These are phyloP conservation scores for Backusella liffmaniae DNA, from an alignment of 192 early-diverging fungal genomes.

Conservation along the genomic window DNA sequence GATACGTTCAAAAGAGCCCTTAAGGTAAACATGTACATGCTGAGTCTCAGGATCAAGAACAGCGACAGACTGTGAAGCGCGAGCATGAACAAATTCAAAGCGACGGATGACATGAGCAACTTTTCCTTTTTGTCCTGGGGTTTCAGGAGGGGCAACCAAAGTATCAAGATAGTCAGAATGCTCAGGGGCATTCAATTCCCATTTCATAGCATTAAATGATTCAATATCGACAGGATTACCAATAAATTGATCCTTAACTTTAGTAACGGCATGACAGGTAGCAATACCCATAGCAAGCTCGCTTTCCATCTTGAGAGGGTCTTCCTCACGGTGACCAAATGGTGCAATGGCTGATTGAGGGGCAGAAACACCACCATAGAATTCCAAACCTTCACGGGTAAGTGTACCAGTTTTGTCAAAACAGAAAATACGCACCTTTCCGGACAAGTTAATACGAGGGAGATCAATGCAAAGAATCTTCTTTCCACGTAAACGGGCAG, in stretches of 20 bases:
- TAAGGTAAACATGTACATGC: slow-evolving; percentile 64
- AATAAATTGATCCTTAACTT: slow-evolving; percentile 53
- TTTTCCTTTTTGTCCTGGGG: slow-evolving; percentile 22
- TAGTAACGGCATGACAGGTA: slow-evolving; percentile 67
- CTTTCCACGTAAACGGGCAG: slow-evolving; percentile 57
- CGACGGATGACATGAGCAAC: slow-evolving; percentile 60
- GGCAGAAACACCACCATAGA: slow-evolving; percentile 43
- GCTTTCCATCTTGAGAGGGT: slow-evolving; percentile 33
- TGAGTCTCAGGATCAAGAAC: slow-evolving; percentile 55
- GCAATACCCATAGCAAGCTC: slow-evolving; percentile 45
- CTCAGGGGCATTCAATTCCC: slow-evolving; percentile 38
- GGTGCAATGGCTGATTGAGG: background rate
- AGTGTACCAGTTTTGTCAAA: slow-evolving; percentile 83
- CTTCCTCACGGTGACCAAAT: slow-evolving; percentile 26
- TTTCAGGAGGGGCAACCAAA: slow-evolving; percentile 38
- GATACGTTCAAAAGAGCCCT: slow-evolving; percentile 80
- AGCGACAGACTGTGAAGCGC: slow-evolving; percentile 71
- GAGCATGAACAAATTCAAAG: slow-evolving; percentile 77
- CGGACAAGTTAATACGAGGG: slow-evolving; percentile 68
- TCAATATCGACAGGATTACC: slow-evolving; percentile 80
- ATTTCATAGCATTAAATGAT: slow-evolving; percentile 66
- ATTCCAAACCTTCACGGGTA: slow-evolving; percentile 73
- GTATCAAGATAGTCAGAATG: slow-evolving; percentile 46
- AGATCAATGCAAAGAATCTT: slow-evolving; percentile 76
- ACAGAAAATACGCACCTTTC: slow-evolving; percentile 76